These are phyloP conservation scores for Stropharia rugosoannulata DNA, from an alignment of 768 basidiomycete species.

Conservation along the genomic window DNA sequence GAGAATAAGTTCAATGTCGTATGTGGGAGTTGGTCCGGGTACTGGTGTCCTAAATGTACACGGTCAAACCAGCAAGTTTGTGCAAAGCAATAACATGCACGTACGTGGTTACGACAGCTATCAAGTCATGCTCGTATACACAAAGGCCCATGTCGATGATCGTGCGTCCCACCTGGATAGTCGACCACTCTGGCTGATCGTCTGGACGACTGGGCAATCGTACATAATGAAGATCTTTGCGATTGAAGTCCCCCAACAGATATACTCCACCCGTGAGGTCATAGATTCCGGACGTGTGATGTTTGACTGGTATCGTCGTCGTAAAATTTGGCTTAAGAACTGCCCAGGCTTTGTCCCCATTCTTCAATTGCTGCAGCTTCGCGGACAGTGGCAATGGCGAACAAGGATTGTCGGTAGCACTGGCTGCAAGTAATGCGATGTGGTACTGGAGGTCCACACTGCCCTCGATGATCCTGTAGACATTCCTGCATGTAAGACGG, in stretches of 20 bases:
- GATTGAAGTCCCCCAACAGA: conserved; percentile 31
- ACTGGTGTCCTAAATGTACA: background rate
- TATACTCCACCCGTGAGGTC: conserved; percentile 42
- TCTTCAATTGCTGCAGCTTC: conserved; percentile 24
- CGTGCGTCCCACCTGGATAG: conserved; percentile 23
- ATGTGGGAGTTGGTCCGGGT: background rate
- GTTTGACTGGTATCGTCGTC: conserved; percentile 17
- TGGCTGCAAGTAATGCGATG: background rate
- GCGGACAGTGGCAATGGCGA: conserved; percentile 21
- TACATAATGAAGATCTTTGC: conserved; percentile 29
- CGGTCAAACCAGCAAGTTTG: background rate
- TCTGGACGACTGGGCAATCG: conserved; percentile 26
- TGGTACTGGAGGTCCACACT: conserved; percentile 4
- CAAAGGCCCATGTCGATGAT: conserved; percentile 44
- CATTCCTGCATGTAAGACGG: background rate
- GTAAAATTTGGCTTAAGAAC: conserved; percentile 23
- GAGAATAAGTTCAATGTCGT: conserved; percentile 23
- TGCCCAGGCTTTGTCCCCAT: conserved; percentile 30
- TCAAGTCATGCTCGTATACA: conserved; percentile 43
- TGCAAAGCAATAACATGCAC: conserved; percentile 11
- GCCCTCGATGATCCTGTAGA: background rate
- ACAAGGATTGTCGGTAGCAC: conserved; percentile 25
- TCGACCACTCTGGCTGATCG: conserved; percentile 27
- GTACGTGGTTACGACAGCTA: conserved; percentile 39
- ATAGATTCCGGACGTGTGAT: conserved; percentile 36